These are phyloP conservation scores for Globisporangium abappressorium DNA, from an alignment of 352 stramenopile genomes.

Conservation along the genomic window DNA sequence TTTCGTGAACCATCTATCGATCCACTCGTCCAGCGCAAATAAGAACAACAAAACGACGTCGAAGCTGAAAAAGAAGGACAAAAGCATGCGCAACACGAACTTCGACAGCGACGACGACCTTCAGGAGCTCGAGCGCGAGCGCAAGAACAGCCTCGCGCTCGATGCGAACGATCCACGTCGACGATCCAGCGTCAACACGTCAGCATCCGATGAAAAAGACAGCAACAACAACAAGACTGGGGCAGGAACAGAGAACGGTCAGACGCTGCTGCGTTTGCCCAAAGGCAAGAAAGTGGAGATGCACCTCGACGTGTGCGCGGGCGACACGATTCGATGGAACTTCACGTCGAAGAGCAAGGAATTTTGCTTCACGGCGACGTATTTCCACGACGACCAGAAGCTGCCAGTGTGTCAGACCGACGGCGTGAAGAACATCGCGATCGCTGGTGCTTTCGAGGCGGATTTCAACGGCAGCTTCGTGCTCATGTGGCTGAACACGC, in stretches of 20 bases:
- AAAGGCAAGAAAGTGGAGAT: slow-evolving; percentile 76
- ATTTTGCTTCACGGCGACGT: slow-evolving; percentile 59
- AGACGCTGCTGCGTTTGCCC: slow-evolving; percentile 33
- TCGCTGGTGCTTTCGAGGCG: slow-evolving; percentile 42
- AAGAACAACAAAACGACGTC: background rate
- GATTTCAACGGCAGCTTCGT: slow-evolving; percentile 71
- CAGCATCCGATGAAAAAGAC: slow-evolving; percentile 1
- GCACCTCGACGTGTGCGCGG: slow-evolving; percentile 70
- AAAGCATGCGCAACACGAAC: slow-evolving; percentile 37
- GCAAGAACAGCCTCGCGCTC: slow-evolving; percentile 11
- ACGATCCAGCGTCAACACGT: slow-evolving; percentile 1
- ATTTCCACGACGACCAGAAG: slow-evolving; percentile 56
- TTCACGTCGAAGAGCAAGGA: slow-evolving; percentile 58
- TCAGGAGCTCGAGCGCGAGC: slow-evolving; percentile 8
- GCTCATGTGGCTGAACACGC: slow-evolving; percentile 70
- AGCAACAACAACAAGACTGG: background rate
- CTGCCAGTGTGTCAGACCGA: slow-evolving; percentile 48
- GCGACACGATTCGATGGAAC: slow-evolving; percentile 62
- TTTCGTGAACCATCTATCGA: slow-evolving; percentile 52
- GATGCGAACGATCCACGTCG: slow-evolving; percentile 3
- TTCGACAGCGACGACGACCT: slow-evolving; percentile 27
- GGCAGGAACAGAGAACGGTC: background rate
- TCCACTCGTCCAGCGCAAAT: slow-evolving; percentile 26
- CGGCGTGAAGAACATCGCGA: slow-evolving; percentile 63
- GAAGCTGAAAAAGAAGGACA: slow-evolving; percentile 21